A percentile compares a stretch with the other conserved stretches of the same genome.
phyloP scores from a whole-genome alignment of 768 basidiomycete genomes.

The Mycena polygramma region DNA sequence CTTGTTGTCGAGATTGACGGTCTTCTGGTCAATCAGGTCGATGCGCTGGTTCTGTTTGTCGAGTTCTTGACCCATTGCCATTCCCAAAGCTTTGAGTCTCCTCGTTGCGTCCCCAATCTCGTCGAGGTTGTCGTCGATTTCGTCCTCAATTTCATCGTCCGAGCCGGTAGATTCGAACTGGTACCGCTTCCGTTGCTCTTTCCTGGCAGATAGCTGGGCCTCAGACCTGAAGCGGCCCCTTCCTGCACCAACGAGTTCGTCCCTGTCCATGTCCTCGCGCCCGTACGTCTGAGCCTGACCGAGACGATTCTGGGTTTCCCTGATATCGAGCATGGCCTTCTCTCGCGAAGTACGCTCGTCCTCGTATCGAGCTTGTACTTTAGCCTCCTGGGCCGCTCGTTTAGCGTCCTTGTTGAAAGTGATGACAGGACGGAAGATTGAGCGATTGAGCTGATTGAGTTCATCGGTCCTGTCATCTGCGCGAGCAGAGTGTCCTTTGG shows the following conservation, averaged over 20 bases:
- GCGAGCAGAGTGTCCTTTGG: conserved; percentile 87
- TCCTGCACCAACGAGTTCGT: conserved; percentile 50
- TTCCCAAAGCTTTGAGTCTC: conserved; percentile 82
- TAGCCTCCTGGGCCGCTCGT: conserved; percentile 87
- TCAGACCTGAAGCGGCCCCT: conserved; percentile 60
- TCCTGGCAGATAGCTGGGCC: conserved; percentile 66
- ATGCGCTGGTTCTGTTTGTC: conserved; percentile 88
- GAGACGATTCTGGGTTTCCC: conserved; percentile 89
- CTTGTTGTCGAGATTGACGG: conserved; percentile 78
- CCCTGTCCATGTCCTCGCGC: conserved; percentile 60
- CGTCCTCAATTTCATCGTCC: conserved; percentile 96
- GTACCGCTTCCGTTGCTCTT: conserved; percentile 84
- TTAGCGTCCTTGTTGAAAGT: conserved; percentile 96
- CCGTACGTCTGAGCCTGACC: conserved; percentile 80
- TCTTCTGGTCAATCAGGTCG: conserved; percentile 82
- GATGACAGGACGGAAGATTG: conserved; percentile 94
- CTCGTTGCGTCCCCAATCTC: conserved; percentile 86
- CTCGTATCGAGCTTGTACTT: conserved; percentile 87
- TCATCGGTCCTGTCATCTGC: conserved; percentile 95
- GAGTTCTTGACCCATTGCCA: conserved; percentile 90
- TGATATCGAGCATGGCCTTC: conserved; percentile 86
- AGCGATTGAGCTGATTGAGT: conserved; percentile 93
- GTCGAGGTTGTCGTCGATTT: conserved; percentile 91
- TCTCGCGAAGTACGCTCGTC: conserved; percentile 89
- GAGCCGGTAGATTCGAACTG: conserved; percentile 93